A percentile compares a stretch with the other conserved stretches of the same genome.
These are phyloP conservation scores for Domatiomyces catenatus DNA, from an alignment of 2,329 filamentous ascomycete species.

Conservation along the genomic window DNA sequence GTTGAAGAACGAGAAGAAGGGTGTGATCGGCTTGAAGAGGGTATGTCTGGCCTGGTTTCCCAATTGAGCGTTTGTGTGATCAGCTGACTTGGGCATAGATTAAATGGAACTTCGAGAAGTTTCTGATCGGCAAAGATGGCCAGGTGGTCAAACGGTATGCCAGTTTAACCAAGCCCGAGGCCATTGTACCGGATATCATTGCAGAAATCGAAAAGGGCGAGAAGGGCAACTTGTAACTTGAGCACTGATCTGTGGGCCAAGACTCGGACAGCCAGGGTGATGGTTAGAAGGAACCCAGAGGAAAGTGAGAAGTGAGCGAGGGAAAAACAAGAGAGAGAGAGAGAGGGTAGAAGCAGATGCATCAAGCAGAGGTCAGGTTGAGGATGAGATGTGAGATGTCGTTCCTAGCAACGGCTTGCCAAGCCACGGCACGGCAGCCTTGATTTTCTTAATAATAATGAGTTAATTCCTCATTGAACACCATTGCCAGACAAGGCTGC, in stretches of 20 bases:
- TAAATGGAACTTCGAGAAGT: conserved; percentile 99
- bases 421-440: neutral
- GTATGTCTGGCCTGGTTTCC: neutral
- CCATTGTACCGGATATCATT: conserved; percentile 58
- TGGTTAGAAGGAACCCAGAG: neutral
- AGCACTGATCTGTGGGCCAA: neutral
- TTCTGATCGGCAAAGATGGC: conserved; percentile 73
- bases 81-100: conserved; percentile 27
- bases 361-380: neutral
- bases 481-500: neutral
- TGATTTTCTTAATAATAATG: neutral
- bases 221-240: conserved; percentile 19
- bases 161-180: conserved; percentile 72
- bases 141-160: conserved; percentile 76
- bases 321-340: neutral
- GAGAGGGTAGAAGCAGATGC: neutral
- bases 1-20: conserved; percentile 56
- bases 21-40: conserved; percentile 67
- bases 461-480: neutral
- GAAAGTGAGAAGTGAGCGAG: too few species aligned
- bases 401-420: neutral
- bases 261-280: neutral
- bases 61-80: conserved; percentile 19
- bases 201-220: conserved; percentile 51
- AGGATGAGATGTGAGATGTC: neutral